phyloP scores from a whole-genome alignment of 169 alveolate species.

The Eimeria necatrix region DNA sequence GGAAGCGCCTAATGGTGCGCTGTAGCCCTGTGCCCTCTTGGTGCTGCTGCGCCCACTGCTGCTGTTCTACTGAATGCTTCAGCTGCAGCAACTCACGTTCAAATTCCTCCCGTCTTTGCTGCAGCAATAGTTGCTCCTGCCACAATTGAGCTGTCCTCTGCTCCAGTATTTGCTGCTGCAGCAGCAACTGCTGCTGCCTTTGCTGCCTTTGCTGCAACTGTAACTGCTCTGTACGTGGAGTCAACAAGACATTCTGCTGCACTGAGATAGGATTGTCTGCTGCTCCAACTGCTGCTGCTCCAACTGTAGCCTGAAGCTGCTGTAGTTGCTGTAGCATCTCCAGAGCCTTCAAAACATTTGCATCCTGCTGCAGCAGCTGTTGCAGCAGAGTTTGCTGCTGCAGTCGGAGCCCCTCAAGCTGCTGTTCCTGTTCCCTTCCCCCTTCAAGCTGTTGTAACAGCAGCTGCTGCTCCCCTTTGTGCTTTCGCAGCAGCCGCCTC shows the following conservation, averaged over 20 bases:
- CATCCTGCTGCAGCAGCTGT: constrained; percentile 66
- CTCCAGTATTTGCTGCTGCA: constrained; percentile 60
- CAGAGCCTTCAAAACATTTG: constrained; percentile 16
- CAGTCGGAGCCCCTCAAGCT: constrained; percentile 34
- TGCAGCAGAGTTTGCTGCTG: constrained; percentile 64
- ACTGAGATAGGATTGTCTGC: background rate
- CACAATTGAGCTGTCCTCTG: constrained; percentile 41
- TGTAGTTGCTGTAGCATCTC: constrained; percentile 52
- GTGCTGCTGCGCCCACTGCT: constrained; percentile 34
- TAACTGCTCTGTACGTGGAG: constrained; percentile 2
- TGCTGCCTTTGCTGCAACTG: constrained; percentile 52
- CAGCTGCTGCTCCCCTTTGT: constrained; percentile 61
- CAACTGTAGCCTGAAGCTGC: constrained; percentile 27
- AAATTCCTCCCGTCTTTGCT: constrained; percentile 36
- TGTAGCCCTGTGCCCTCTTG: constrained; percentile 33
- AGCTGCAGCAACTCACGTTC: constrained; percentile 52
- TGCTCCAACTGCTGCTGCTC: background rate
- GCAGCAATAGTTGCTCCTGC: constrained; percentile 60
- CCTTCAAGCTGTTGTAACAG: constrained; percentile 61
- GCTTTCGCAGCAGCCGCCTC: constrained; percentile 69
- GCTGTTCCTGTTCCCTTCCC: constrained; percentile 41
- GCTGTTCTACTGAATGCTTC: constrained; percentile 19
- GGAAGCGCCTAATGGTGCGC: constrained; percentile 14
- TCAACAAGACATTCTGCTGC: background rate
- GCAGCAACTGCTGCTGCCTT: constrained; percentile 47